A percentile compares a stretch with the other conserved stretches of the same genome.
Evolutionary conservation across 139 green algal genomes (phyloP).

Genomic region (Chlorella ohadii): DNA sequence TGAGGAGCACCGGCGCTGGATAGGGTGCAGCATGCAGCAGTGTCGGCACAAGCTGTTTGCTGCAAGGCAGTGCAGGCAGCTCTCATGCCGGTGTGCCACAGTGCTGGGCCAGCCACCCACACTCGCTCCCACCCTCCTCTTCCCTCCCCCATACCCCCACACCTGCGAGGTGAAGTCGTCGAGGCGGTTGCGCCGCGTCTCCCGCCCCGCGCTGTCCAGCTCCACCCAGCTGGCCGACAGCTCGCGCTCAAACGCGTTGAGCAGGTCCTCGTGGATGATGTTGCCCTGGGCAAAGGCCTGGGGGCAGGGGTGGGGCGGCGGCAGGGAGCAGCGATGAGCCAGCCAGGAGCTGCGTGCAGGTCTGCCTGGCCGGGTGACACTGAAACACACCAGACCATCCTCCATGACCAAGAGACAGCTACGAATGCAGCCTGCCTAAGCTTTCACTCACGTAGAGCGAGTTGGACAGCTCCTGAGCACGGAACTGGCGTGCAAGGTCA

Average conservation of each 20-base stretch:
- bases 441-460: slow-evolving; percentile 10
- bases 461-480: slow-evolving; percentile 48
- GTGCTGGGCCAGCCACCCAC: too few relatives aligned
- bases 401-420: too few relatives aligned
- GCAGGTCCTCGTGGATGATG: slow-evolving; percentile 31
- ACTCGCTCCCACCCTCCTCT: too few relatives aligned
- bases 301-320: too few relatives aligned
- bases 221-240: slow-evolving; percentile 26
- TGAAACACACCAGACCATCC: too few relatives aligned
- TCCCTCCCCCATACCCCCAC: background rate
- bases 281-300: slow-evolving; percentile 34
- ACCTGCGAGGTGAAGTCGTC: slow-evolving; percentile 43
- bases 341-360: too few relatives aligned
- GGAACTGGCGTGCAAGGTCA: slow-evolving; percentile 33
- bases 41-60: too few relatives aligned
- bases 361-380: too few relatives aligned
- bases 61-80: too few relatives aligned
- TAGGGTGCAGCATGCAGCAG: background rate
- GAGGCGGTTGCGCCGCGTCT: slow-evolving; percentile 5
- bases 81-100: too few relatives aligned
- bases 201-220: background rate
- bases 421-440: background rate
- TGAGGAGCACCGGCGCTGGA: background rate
- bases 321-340: too few relatives aligned
- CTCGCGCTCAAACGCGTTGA: slow-evolving; percentile 26